Base-by-base conservation (phyloP, 169 alveolate species). In the Plasmodium relictum region DNA sequence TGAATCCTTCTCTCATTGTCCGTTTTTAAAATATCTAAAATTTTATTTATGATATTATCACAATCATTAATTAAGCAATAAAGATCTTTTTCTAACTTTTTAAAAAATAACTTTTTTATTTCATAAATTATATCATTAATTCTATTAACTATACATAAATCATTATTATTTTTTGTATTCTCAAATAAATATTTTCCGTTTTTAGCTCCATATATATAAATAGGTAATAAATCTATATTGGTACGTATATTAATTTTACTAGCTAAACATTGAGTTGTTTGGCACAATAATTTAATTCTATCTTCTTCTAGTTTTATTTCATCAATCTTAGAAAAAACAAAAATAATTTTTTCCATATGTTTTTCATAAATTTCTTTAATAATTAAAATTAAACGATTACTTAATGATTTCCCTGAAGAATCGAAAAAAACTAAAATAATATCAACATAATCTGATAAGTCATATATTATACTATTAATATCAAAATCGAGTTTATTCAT, bases 351-450 rank as follows among this genome's bases (percentile, higher is more conserved):
- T 26, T 73, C 92, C 52, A 88, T 73, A 63, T 73, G 88, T 59
- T 88, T 94, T 42, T 83, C 88, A 69, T 76, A 83, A 3, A 95
- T 92, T 48, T 66, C 80, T 54, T 85, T 66, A 41, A 89, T 85
- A 1, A 95, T 62, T 8, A 74, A 88, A 39, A 93, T 80, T 31
- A 94, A 88, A n/a, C 95, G 90, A 66, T 92, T 89, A 73, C 96
- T 93, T 42, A 94, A 52, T 0, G 96, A 89, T 56, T 95, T 93
- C 6, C 95, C 96, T 2, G 94, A 69, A 0, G 97, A 95, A 62
- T 95, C 97, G 54, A 94, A 83, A 45, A 93, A 95, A 24, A 94
- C 92, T 61, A 93, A 74, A 78, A 95, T 78, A 18, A 94, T 69
- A 59, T 95, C 97, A 4, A 94, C 94, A 42, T 88, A 74, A 52